Evolutionary conservation across 495 filamentous ascomycete species (phyloP), one percentile per base, ranked within the genome.

Genomic region (Sporormia fimetaria): DNA sequence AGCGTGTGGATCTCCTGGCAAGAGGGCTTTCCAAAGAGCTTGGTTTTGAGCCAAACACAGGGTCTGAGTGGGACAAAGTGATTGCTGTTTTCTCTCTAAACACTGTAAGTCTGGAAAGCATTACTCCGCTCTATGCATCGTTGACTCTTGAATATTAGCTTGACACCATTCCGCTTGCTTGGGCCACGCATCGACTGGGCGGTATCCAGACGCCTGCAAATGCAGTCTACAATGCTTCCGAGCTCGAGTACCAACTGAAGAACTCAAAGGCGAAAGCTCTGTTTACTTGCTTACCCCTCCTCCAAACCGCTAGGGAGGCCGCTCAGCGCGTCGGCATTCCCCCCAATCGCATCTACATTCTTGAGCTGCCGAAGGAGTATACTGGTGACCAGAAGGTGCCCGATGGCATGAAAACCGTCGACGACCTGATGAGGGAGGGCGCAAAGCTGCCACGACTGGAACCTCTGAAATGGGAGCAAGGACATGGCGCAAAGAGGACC

Each of bases 61-160:
- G 83, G 15, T 73, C 73, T 0, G 81, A 87, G 54, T 93, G 81
- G 80, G 87, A 94, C 51, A 94, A 90, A 62, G 76, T 86, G 16
- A 51, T 86, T 33, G 78, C 70, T 8, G 62, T 87, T 8, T 93
- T 83, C 60, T 78, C 76, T 24, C 49, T 87, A 38, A 94, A 94
- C 50, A 84, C 84, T 17, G 85, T 87, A 65, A 31, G 73, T 56
- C 26, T 18, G 10, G n/a, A 33, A 21, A 15, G 23, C 10, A 18
- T 20, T 11, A 18, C 15, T 36, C 8, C 6, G 12, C 1, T 12
- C 11, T 2, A 20, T 6, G 17, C 5, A 9, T n/a, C 21, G 10
- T 36, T 2, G 17, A 32, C 40, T 42, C 33, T 42, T 32, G 8
- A 26, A 8, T 36, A 6, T 2, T 34, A 92, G 84, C 76, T 94